Evolutionary conservation across 108 stramenopile genomes (phyloP), one percentile per base, ranked within the genome.

Genomic region (Fragilariopsis cylindrus): DNA sequence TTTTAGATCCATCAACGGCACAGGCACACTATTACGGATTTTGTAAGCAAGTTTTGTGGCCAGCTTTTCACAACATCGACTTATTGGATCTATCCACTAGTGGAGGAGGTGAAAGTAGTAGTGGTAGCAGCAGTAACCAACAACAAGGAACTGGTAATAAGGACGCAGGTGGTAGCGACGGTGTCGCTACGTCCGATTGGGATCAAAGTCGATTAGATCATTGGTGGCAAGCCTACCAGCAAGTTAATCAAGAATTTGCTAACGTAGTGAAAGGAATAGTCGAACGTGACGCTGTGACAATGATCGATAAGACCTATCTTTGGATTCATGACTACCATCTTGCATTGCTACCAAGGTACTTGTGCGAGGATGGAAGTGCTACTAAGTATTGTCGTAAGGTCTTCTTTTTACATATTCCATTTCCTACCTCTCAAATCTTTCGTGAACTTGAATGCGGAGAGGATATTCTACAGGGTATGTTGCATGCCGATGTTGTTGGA

Each of bases 271-370:
- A 80, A 13, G 50, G 75, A 15, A 73, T 93, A 43, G 72, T 93
- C 40, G 66, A 69, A 49, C 13, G 42, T 13, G 78, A 79, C 55
- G 74, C 79, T 13, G 81, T 84, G 8, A 96, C 97, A 72, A 84
- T 93, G 30, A 81, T 98, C 30, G 49, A 68, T 48, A 67, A 52
- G 19, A 69, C 72, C 15, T 79, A 79, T 44, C 57, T 80, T 18
- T 99, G 99, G 99, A 94, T 99, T 41, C 99, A 99, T 71, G 98
- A 99, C 89, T 99, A 98, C 84, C 98, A 98, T 73, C 85, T 99
- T 49, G 91, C 95, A 65, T 80, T 99, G 15, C 70, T 99, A 62
- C 98, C 99, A 8, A 81, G 85, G 63, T 77, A 96, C 73, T 63
- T 99, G 55, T 76, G 83, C 3, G 60, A 69, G 30, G 75, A 69